Conservation (phyloP, 352 stramenopile genomes). For the Globisporangium spinosum region DNA sequence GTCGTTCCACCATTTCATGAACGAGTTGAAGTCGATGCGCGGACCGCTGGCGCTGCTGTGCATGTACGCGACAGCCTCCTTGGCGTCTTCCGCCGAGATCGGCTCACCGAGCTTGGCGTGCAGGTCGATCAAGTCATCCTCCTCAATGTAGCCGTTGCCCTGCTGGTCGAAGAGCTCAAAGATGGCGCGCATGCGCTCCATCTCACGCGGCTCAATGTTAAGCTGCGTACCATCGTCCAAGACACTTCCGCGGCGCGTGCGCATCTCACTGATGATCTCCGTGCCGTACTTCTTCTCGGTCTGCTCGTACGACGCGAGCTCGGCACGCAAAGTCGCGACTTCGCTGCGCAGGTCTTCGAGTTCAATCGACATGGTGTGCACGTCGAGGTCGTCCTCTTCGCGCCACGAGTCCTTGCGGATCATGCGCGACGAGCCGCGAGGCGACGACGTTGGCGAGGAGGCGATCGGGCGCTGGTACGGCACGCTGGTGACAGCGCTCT, state of each 20-base stretch:
- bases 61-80: constrained; percentile 73
- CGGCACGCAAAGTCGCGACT: constrained; percentile 62
- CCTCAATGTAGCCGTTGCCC: constrained; percentile 73
- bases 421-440: constrained; percentile 38
- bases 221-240: constrained; percentile 77
- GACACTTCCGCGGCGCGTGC: constrained; percentile 57
- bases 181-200: constrained; percentile 85
- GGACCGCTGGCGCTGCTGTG: constrained; percentile 39
- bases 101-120: constrained; percentile 82
- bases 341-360: constrained; percentile 75
- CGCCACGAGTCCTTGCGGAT: constrained; percentile 72
- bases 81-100: constrained; percentile 69
- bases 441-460: constrained; percentile 58
- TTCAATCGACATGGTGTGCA: constrained; percentile 57
- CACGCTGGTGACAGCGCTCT: constrained; percentile 56
- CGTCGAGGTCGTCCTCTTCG: constrained; percentile 64
- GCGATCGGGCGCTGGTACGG: constrained; percentile 67
- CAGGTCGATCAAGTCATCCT: constrained; percentile 73
- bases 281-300: constrained; percentile 72
- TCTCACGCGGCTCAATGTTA: constrained; percentile 74
- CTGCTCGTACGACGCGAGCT: constrained; percentile 73
- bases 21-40: constrained; percentile 83
- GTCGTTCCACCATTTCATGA: constrained; percentile 90
- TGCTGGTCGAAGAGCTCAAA: constrained; percentile 83
- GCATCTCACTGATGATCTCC: constrained; percentile 48